These are phyloP conservation scores for Termitomyces sp. DNA, from an alignment of 768 basidiomycete genomes.

Conservation along the genomic window DNA sequence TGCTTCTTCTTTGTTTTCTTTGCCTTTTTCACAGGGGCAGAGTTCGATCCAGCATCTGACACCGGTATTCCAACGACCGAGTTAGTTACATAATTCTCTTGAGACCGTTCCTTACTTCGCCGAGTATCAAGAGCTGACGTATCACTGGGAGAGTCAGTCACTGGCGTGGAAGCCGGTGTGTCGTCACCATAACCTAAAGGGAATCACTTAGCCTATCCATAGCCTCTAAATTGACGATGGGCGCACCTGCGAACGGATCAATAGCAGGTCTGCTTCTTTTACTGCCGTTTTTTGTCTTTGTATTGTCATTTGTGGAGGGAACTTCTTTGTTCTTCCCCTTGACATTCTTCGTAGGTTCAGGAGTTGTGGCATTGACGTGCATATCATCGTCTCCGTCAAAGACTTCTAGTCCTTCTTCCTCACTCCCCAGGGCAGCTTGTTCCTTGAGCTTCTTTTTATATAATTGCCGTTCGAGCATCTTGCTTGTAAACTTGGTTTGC, in stretches of 20 bases:
- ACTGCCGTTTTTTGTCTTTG: slow-evolving; percentile 12
- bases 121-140: neutral
- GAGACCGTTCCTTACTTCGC: slow-evolving; percentile 12
- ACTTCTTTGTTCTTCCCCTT: slow-evolving; percentile 26
- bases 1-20: slow-evolving; percentile 30
- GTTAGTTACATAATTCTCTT: slow-evolving; percentile 1
- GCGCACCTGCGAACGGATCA: slow-evolving; percentile 64
- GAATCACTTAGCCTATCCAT: neutral
- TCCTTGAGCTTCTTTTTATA: slow-evolving; percentile 54
- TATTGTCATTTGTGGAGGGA: neutral
- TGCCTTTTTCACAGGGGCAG: slow-evolving; percentile 14
- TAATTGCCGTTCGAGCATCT: slow-evolving; percentile 66
- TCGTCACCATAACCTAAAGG: slow-evolving; percentile 31
- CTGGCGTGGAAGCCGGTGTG: neutral
- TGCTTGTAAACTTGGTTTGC: slow-evolving; percentile 56
- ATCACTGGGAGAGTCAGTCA: neutral
- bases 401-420: slow-evolving; percentile 36
- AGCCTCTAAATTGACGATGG: neutral
- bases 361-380: slow-evolving; percentile 10
- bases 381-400: slow-evolving; percentile 21
- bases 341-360: slow-evolving; percentile 24
- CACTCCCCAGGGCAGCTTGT: slow-evolving; percentile 36
- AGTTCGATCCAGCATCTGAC: neutral
- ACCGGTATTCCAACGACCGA: slow-evolving; percentile 6
- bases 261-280: slow-evolving; percentile 49